phyloP scores from a whole-genome alignment of 1,139 yeast species.

The Sugiyamaella grinbergsii region DNA sequence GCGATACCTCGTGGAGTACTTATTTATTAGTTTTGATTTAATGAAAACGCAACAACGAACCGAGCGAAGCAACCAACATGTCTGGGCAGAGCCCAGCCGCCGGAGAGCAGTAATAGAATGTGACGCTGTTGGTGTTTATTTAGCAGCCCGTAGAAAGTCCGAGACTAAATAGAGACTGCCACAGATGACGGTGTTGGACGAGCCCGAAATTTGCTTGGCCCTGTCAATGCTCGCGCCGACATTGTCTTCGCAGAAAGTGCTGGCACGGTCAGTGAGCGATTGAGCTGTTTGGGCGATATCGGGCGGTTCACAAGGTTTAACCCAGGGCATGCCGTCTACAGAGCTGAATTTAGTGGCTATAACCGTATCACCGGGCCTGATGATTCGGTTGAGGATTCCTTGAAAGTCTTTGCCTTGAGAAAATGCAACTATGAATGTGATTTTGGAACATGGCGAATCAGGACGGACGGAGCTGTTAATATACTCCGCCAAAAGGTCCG shows the following conservation, averaged over 20 bases:
- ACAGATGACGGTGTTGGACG: slow-evolving; percentile 54
- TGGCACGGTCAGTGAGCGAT: slow-evolving; percentile 14
- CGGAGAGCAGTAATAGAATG: background rate
- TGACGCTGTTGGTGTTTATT: background rate
- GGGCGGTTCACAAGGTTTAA: slow-evolving; percentile 51
- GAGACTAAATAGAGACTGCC: slow-evolving; percentile 81
- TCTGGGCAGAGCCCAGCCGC: slow-evolving; percentile 13
- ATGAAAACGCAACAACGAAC: no score
- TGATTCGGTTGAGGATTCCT: slow-evolving; percentile 54
- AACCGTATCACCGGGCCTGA: slow-evolving; percentile 55
- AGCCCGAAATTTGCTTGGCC: slow-evolving; percentile 1
- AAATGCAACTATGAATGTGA: slow-evolving; percentile 70
- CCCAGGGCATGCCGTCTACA: slow-evolving; percentile 96
- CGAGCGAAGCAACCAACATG: slow-evolving; percentile 7
- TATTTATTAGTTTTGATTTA: no score
- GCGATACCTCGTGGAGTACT: no score
- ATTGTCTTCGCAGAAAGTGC: slow-evolving; percentile 14
- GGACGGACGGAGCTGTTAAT: slow-evolving; percentile 39
- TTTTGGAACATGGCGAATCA: slow-evolving; percentile 25
- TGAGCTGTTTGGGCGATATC: slow-evolving; percentile 41
- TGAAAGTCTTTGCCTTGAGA: slow-evolving; percentile 70
- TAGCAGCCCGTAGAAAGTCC: slow-evolving; percentile 53
- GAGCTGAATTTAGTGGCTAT: slow-evolving; percentile 62
- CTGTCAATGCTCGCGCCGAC: background rate
- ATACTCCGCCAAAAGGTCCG: slow-evolving; percentile 60